Conservation (phyloP, 2,329 filamentous ascomycete species). For the Phyllosticta citrichinensis region DNA sequence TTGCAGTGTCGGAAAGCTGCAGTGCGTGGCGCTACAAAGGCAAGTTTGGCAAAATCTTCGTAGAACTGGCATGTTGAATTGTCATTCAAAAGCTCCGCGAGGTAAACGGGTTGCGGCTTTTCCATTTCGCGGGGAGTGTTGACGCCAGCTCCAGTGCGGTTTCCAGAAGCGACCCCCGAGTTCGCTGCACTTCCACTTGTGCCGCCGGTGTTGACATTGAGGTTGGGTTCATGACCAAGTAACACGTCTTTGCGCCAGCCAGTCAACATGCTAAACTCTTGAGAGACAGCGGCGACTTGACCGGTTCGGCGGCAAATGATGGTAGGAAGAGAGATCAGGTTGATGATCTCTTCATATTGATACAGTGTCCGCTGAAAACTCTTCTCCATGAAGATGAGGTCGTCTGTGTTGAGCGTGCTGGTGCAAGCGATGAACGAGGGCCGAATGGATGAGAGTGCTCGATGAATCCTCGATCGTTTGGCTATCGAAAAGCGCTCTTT, state of each 20-base stretch:
- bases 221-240: conserved; percentile 75
- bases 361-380: conserved; percentile 87
- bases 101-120: conserved; percentile 65
- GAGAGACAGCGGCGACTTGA: conserved; percentile 89
- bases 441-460: conserved; percentile 78
- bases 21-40: conserved; percentile 82
- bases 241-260: conserved; percentile 89
- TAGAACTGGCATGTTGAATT: conserved; percentile 92
- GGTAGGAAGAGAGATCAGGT: conserved; percentile 78
- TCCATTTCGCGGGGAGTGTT: conserved; percentile 35
- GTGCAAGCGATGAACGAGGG: conserved; percentile 90
- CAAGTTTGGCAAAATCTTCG: conserved; percentile 85
- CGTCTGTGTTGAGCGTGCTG: conserved; percentile 75
- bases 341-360: conserved; percentile 87
- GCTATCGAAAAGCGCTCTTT: conserved; percentile 67
- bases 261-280: conserved; percentile 91
- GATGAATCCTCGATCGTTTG: conserved; percentile 73
- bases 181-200: conserved; percentile 27
- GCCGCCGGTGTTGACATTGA: conserved; percentile 70
- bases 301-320: conserved; percentile 87
- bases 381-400: conserved; percentile 96
- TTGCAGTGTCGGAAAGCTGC: conserved; percentile 76
- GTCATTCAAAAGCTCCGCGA: conserved; percentile 87
- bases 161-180: conserved; percentile 31
- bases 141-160: conserved; percentile 26